A percentile compares a stretch with the other conserved stretches of the same genome.
Evolutionary conservation across 83 land plant species (phyloP).

Genomic region (Isoetes engelmannii): DNA sequence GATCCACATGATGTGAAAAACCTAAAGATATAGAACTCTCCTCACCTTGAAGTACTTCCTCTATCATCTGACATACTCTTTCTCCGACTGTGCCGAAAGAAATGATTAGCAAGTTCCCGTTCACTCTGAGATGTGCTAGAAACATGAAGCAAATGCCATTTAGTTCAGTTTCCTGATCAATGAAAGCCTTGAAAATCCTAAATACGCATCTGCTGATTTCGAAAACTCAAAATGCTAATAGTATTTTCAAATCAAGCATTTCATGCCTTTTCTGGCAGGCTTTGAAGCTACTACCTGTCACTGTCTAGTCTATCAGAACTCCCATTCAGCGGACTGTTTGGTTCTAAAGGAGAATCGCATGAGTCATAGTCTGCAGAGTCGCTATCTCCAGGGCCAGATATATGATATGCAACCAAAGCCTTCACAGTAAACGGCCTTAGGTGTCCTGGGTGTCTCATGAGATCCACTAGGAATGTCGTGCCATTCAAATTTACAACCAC

Average conservation of each 20-base stretch:
- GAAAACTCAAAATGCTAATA: no score
- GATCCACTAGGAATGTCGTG: conserved; percentile 76
- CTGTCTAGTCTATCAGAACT: conserved; percentile 53
- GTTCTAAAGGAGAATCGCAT: conserved; percentile 91
- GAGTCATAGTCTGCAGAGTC: conserved; percentile 96
- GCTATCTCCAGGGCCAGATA: conserved; percentile 82
- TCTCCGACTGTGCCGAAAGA: conserved; percentile 64
- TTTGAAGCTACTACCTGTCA: conserved; percentile 42
- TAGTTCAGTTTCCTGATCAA: no score
- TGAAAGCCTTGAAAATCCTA: no score
- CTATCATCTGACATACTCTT: conserved; percentile 66
- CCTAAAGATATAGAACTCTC: neutral
- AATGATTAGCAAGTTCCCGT: conserved; percentile 67
- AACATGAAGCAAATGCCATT: neutral
- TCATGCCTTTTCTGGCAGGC: no score
- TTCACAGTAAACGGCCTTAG: conserved; percentile 68
- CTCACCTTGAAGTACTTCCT: conserved; percentile 72
- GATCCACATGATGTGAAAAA: neutral
- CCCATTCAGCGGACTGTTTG: conserved; percentile 83
- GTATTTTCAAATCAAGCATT: no score
- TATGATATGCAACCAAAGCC: conserved; percentile 65
- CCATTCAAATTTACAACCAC: conserved; percentile 67
- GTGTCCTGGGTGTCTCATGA: conserved; percentile 86
- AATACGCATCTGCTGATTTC: no score
- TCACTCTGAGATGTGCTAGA: conserved; percentile 85